Percentiles rank a stretch among this genome's conserved stretches.
phyloP scores from a whole-genome alignment of 495 filamentous ascomycete genomes.

The Aspergillus hancockii region DNA sequence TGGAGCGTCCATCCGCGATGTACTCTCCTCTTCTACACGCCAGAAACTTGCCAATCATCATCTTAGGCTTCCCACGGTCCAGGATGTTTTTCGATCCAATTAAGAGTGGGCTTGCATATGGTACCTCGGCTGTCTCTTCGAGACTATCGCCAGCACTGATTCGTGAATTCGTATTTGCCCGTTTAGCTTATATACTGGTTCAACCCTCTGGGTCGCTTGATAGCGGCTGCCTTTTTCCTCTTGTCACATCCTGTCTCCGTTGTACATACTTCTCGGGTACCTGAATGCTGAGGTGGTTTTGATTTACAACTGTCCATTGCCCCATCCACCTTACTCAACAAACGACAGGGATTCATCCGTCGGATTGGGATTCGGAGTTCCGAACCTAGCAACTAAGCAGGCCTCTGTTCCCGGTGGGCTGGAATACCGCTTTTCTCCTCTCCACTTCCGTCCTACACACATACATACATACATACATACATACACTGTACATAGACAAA shows the following conservation, averaged over 20 bases:
- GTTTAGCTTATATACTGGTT: not conserved
- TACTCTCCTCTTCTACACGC: not conserved
- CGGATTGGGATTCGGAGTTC: not conserved
- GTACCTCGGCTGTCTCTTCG: slow-evolving; percentile 25
- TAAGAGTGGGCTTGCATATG: slow-evolving; percentile 24
- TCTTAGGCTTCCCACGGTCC: not conserved
- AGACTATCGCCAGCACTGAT: slow-evolving; percentile 12
- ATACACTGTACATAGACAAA: not conserved
- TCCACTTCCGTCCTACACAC: not conserved
- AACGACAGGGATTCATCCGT: not conserved
- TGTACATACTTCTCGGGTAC: slow-evolving; percentile 4
- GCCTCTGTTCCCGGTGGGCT: not conserved
- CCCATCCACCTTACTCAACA: not conserved
- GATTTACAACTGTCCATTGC: not conserved
- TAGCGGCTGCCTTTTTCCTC: slow-evolving; percentile 1
- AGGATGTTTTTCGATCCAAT: slow-evolving; percentile 22
- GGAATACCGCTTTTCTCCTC: not conserved
- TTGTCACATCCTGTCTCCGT: not conserved
- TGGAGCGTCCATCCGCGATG: not conserved
- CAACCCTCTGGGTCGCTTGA: slow-evolving; percentile 1
- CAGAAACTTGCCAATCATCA: not conserved
- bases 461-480: not conserved
- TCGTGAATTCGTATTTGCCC: not conserved
- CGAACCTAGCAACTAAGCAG: too few species aligned
- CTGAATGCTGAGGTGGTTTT: slow-evolving; percentile 5